Conservation (phyloP, 2,329 filamentous ascomycete genomes). For the Fusarium nematophilum region DNA sequence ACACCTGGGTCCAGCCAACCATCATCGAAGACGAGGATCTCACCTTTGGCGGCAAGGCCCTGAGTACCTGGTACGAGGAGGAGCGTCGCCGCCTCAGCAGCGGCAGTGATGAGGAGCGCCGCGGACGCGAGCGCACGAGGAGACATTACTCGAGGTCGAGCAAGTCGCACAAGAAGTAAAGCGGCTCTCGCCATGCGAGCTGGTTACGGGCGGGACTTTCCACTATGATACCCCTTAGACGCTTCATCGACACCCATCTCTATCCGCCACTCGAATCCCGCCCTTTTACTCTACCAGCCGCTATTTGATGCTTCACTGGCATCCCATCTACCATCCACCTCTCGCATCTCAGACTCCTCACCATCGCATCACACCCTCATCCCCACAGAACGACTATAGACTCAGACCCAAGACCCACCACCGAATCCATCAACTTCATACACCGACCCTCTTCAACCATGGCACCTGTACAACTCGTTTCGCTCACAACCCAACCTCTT, state of each 20-base stretch:
- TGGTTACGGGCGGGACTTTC: slow-evolving; percentile 12
- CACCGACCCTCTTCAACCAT: background rate
- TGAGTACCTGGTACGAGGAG: slow-evolving; percentile 71
- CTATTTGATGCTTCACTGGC: too few species aligned
- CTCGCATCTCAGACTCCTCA: background rate
- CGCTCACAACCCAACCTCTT: slow-evolving; percentile 21
- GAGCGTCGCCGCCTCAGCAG: slow-evolving; percentile 59
- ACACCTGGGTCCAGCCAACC: slow-evolving; percentile 64
- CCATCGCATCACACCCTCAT: slow-evolving; percentile 31
- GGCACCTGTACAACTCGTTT: slow-evolving; percentile 26
- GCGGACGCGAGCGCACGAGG: slow-evolving; percentile 54
- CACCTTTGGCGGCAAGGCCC: slow-evolving; percentile 69
- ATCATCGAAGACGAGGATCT: slow-evolving; percentile 71
- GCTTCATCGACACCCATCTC: slow-evolving; percentile 5
- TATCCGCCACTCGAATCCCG: slow-evolving; percentile 9
- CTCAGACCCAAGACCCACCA: slow-evolving; percentile 11
- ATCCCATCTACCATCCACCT: slow-evolving; percentile 17
- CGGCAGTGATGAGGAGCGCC: slow-evolving; percentile 52
- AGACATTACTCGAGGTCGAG: slow-evolving; percentile 42
- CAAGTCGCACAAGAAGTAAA: slow-evolving; percentile 50
- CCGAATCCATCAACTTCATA: slow-evolving; percentile 11
- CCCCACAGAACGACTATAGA: slow-evolving; percentile 39
- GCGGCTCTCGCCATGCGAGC: slow-evolving; percentile 1
- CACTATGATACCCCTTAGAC: slow-evolving; percentile 38
- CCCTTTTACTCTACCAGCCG: background rate